Evolutionary conservation across 352 stramenopile genomes (phyloP), one percentile per base, ranked within the genome.

Genomic region (Globisporangium nagaii): DNA sequence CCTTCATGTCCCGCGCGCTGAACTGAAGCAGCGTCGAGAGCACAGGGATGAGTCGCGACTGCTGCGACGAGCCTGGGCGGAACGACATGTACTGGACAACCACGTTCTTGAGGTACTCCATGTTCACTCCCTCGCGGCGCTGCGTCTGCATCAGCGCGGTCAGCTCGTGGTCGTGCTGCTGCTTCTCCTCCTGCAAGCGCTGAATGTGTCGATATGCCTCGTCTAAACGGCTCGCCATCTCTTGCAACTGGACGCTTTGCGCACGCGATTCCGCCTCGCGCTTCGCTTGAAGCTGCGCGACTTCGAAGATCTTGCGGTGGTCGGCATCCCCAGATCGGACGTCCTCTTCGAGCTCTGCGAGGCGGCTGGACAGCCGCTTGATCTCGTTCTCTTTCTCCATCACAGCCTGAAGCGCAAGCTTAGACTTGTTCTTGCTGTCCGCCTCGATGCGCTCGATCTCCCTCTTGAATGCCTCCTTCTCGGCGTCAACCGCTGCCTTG

Each of bases 31-130:
- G 46, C 24, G 81, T 96, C n/a, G 80, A 82, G 30, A 96, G 70
- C 50, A 96, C 86, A 5, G 86, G 86, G 15, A 94, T 61, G 30
- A 96, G 56, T 8, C 83, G 78, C 13, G 62, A 52, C 56, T 93
- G 86, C 62, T 96, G 75, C 34, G 76, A 90, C 31, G 86, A 94
- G 3, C 84, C 84, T 0, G 79, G 78, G 12, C 75, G 82, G 65
- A 96, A 93, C 17, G 80, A 89, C 82, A 96, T 93, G 66, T 89
- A 96, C 73, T 94, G 86, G 22, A 96, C 80, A 22, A 96, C 83
- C 17, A 96, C 83, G 50, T 96, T 96, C 61, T 96, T 96, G 30
- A 96, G 65, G 61, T 96, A 96, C 52, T 95, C 84, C 83, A 96
- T 89, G 62, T 96, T 94, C 28, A 96, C 83, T 28, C 84, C 84